Percentiles rank a stretch among this genome's conserved stretches.
These are phyloP conservation scores for Perilla frutescens DNA, from an alignment of 257 asterid species.

Conservation along the genomic window DNA sequence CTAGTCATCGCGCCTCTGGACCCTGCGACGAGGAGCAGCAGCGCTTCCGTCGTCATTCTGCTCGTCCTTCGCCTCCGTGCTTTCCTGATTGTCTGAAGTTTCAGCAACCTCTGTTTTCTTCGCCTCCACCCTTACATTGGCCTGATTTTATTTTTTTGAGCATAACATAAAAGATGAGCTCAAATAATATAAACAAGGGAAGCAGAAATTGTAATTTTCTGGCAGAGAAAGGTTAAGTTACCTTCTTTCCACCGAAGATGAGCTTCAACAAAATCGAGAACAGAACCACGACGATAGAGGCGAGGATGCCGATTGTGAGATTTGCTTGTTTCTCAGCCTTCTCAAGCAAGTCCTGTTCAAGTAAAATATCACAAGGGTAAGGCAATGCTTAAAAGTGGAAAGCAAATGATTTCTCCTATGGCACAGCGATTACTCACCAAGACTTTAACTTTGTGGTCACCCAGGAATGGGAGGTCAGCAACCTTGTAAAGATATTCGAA, in stretches of 20 bases:
- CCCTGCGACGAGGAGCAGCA: constrained; percentile 68
- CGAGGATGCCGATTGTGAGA: constrained; percentile 69
- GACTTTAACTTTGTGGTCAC: constrained; percentile 71
- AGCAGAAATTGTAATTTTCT: not conserved
- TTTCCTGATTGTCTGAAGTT: constrained; percentile 56
- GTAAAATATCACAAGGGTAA: not conserved
- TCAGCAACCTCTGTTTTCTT: constrained; percentile 60
- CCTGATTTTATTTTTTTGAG: constrained; percentile 45
- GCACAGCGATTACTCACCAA: constrained; percentile 52
- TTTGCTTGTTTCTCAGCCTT: constrained; percentile 91
- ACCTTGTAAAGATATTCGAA: constrained; percentile 84
- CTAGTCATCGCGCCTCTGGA: constrained; percentile 65
- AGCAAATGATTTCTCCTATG: not conserved
- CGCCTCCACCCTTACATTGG: constrained; percentile 46
- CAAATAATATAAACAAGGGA: not conserved
- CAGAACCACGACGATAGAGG: constrained; percentile 56
- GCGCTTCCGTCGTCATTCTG: constrained; percentile 47
- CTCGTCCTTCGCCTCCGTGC: constrained; percentile 68
- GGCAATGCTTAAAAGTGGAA: not conserved
- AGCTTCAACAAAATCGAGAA: constrained; percentile 68
- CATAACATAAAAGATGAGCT: not conserved
- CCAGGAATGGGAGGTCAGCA: constrained; percentile 86
- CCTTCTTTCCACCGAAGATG: constrained; percentile 90
- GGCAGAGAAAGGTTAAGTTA: constrained; percentile 35
- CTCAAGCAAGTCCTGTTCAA: constrained; percentile 71